Evolutionary conservation across 257 asterid species (phyloP).

Genomic region (Solanum microdontum): DNA sequence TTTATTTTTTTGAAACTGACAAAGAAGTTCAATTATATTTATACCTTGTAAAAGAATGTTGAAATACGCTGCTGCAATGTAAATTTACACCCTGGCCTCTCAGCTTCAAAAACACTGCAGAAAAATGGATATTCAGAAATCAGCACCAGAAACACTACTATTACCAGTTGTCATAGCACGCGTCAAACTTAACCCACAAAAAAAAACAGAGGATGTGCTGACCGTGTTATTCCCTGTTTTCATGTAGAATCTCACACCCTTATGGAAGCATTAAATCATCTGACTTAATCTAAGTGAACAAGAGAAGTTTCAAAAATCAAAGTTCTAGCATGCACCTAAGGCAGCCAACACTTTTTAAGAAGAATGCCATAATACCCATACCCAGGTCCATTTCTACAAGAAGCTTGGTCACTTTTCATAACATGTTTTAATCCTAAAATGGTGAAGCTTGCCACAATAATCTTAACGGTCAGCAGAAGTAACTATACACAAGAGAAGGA

Average conservation of each 20-base stretch:
- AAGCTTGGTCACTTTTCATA: background rate
- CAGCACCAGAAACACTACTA: background rate
- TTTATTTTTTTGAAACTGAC: background rate
- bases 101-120: conserved; percentile 81
- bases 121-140: conserved; percentile 6
- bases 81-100: conserved; percentile 78
- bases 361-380: background rate
- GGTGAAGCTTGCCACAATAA: background rate
- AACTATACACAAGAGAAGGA: background rate
- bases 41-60: conserved; percentile 85
- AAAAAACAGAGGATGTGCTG: background rate
- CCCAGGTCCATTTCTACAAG: background rate
- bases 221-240: background rate
- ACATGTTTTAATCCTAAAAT: background rate
- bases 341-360: background rate
- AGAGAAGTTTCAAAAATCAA: background rate
- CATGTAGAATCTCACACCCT: background rate
- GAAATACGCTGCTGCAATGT: conserved; percentile 76
- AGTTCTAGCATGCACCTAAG: background rate
- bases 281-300: background rate
- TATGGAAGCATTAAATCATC: background rate
- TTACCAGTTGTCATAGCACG: background rate
- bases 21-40: background rate
- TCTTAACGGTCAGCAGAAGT: background rate
- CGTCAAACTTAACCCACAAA: background rate